Base-by-base conservation (phyloP, 306 rosid species). In the Hylodesmum podocarpum region DNA sequence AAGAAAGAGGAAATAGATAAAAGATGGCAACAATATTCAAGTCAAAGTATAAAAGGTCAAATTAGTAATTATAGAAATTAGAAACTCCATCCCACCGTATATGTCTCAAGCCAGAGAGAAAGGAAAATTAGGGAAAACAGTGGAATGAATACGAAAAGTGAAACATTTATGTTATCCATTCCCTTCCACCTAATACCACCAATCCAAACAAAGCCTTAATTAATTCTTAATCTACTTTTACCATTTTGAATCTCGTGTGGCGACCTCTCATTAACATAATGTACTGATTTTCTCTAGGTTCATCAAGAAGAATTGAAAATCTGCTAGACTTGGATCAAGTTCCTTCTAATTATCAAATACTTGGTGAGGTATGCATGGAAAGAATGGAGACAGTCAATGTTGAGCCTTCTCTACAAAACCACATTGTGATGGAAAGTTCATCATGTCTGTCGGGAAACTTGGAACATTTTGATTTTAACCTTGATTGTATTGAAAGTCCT, bases 231-330 rank as follows among this genome's bases (percentile, higher is more conserved):
- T 29, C 66, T 29, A 29, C 11, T 58, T 14, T 58, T 59, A 14
- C 22, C 29, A 15, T 28, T 78, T 39, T 64, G 54, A 37, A 67
- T 62, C 43, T 76, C 47, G 7, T 53, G 5, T 74, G 71, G 40
- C 57, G 22, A 40, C 31, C 14, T 55, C 13, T 15, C 19, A 27
- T 80, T 66, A 18, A 66, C 74, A 24, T 66, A 29, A 33, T 66
- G 70, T 71, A 58, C 67, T 46, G 44, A 66, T 47, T 71, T 61
- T 5, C 75, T 53, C 77, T 79, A 93, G 96, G 97, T 75, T 91
- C 98, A 29, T 93, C 97, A 76, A 91, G 98, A 84, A 91, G 98
- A 85, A 89, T 79, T 71, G 98, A 91, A 71, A 89, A 85, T 88
- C 77, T 88, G 33, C 77, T 89, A 34, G 97, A 93, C 80, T 80